phyloP scores from a whole-genome alignment of 2,329 filamentous ascomycete species.

The Trichoderma breve region DNA sequence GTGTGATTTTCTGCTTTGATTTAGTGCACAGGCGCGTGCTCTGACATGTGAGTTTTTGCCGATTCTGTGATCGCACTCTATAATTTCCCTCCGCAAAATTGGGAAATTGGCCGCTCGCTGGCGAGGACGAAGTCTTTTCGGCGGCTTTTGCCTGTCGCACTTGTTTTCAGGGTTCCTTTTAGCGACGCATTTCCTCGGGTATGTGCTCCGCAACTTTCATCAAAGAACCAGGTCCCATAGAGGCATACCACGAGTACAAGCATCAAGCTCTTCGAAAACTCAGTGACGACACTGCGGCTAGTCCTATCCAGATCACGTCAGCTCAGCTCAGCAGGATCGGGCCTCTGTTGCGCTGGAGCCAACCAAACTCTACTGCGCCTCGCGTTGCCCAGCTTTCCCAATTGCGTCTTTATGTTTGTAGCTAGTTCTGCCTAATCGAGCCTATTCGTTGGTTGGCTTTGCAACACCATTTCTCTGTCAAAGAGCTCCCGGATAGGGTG shows the following conservation, averaged over 20 bases:
- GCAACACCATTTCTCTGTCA: background rate
- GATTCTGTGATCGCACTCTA: background rate
- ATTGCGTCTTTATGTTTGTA: background rate
- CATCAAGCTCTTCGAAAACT: background rate
- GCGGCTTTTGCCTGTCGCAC: background rate
- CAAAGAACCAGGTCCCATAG: background rate
- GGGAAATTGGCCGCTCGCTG: background rate
- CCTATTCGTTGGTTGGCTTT: background rate
- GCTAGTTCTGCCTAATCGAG: background rate
- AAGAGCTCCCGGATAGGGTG: background rate
- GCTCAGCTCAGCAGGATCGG: conserved; percentile 14
- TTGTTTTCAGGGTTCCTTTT: background rate
- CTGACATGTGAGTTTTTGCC: background rate
- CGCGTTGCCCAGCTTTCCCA: background rate
- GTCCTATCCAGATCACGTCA: conserved; percentile 4
- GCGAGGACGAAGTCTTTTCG: background rate
- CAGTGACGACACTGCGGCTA: background rate
- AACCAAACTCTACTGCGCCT: background rate
- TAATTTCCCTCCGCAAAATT: background rate
- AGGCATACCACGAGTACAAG: background rate
- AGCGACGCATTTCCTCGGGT: background rate
- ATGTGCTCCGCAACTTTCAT: background rate
- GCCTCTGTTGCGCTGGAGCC: conserved; percentile 4
- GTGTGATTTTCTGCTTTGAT: background rate
- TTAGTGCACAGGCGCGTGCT: background rate